Conservation (phyloP, 192 early-diverging fungal species). For the Thoreauomyces humboldtii region DNA sequence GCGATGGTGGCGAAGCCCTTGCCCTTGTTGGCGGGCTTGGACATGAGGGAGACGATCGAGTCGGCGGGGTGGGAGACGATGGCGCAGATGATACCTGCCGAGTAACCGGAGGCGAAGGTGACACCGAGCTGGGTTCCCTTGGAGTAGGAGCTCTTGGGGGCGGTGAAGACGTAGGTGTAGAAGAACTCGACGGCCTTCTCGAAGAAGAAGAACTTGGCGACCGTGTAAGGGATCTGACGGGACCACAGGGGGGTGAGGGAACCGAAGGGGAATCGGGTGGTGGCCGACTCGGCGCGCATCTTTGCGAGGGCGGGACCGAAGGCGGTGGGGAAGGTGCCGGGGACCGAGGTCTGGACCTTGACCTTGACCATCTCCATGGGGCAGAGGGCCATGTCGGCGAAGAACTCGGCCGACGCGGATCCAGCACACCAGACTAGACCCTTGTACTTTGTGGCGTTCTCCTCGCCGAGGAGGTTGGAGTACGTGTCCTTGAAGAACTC, state of each 20-base stretch:
- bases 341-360: conserved; percentile 77
- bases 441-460: conserved; percentile 73
- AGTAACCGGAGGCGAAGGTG: conserved; percentile 81
- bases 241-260: conserved; percentile 71
- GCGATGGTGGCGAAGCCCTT: conserved; percentile 48
- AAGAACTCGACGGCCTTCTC: conserved; percentile 53
- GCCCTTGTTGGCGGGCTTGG: conserved; percentile 54
- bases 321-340: conserved; percentile 68
- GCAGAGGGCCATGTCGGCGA: conserved; percentile 81
- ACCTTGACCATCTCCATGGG: conserved; percentile 85
- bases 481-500: conserved; percentile 85
- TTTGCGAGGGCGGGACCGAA: conserved; percentile 55
- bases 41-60: conserved; percentile 57
- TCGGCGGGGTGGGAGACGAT: conserved; percentile 91
- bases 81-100: conserved; percentile 85
- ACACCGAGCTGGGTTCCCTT: conserved; percentile 73
- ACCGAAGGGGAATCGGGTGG: conserved; percentile 52
- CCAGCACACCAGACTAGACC: conserved; percentile 67
- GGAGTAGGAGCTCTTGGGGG: conserved; percentile 71
- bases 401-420: conserved; percentile 76
- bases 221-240: conserved; percentile 83
- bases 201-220: conserved; percentile 83
- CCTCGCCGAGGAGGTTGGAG: conserved; percentile 43
- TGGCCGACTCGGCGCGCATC: conserved; percentile 46
- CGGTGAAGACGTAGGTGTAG: conserved; percentile 32